Conservation (phyloP, 306 rosid species). For the Mimosa bimucronata region DNA sequence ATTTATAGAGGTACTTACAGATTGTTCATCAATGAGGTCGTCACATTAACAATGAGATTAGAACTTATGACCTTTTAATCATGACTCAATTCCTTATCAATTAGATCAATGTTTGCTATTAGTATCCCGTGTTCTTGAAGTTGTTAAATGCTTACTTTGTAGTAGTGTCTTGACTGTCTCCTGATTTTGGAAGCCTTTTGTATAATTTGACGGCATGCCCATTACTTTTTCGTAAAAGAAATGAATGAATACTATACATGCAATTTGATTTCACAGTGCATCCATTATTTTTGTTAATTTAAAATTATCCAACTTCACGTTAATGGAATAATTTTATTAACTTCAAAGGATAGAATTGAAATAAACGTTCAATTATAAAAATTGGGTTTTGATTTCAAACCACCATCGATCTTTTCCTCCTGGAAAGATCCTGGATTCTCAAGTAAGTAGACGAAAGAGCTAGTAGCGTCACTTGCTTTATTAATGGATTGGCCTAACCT, state of each 20-base stretch:
- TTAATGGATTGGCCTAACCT: not conserved
- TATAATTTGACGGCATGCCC: not conserved
- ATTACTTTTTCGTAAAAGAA: too few species aligned
- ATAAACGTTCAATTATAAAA: not conserved
- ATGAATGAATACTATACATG: too few species aligned
- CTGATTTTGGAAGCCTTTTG: not conserved
- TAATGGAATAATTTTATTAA: too few species aligned
- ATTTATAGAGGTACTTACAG: too few species aligned
- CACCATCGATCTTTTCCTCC: not conserved
- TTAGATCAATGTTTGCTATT: too few species aligned
- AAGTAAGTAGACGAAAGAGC: not conserved
- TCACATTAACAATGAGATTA: too few species aligned
- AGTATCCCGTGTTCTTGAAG: not conserved
- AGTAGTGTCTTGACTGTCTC: not conserved
- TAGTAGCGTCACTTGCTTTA: not conserved
- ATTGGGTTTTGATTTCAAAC: not conserved
- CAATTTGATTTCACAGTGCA: not conserved
- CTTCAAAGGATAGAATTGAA: not conserved
- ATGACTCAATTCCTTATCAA: too few species aligned
- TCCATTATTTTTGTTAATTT: not conserved
- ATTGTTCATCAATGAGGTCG: too few species aligned
- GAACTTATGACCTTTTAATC: too few species aligned
- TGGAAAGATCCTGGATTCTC: not conserved
- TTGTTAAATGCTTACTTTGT: not conserved
- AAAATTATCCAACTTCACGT: not conserved